A percentile compares a stretch with the other conserved stretches of the same genome.
phyloP scores from a whole-genome alignment of 805 yeast species.

The Candida germanica region DNA sequence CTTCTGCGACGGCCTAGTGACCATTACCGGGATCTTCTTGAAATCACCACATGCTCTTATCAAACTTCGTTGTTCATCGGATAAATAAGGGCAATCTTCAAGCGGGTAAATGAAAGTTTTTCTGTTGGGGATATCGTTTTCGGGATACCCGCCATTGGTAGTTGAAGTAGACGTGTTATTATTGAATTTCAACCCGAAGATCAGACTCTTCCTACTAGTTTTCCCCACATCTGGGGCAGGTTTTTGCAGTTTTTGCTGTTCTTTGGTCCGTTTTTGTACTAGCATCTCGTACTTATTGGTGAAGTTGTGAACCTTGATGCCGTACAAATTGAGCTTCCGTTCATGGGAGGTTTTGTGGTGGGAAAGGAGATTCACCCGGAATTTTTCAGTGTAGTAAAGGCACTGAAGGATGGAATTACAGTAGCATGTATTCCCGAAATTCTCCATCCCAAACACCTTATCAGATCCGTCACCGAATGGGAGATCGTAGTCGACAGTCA shows the following conservation, averaged over 20 bases:
- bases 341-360: constrained; percentile 33
- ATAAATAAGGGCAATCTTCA: constrained; percentile 28
- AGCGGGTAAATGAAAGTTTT: constrained; percentile 11
- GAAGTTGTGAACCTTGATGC: constrained; percentile 33
- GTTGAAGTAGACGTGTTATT: constrained; percentile 10
- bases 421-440: constrained; percentile 90
- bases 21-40: constrained; percentile 29
- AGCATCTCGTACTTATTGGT: constrained; percentile 40
- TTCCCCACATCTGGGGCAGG: constrained; percentile 19
- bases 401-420: constrained; percentile 92
- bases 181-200: constrained; percentile 40
- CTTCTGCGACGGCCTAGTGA: constrained; percentile 32
- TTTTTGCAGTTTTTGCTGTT: constrained; percentile 19
- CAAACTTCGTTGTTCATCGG: constrained; percentile 31
- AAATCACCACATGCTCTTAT: constrained; percentile 25
- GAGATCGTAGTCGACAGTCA: background rate
- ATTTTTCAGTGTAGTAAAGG: constrained; percentile 67
- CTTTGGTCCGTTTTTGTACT: constrained; percentile 33
- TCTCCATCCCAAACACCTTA: constrained; percentile 77
- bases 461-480: constrained; percentile 62
- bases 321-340: constrained; percentile 24
- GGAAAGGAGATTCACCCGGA: constrained; percentile 45
- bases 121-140: constrained; percentile 13
- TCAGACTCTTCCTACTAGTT: constrained; percentile 31
- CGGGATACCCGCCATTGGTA: constrained; percentile 4